Base-by-base conservation (phyloP, 2,329 filamentous ascomycete genomes). In the Penicillium crustosum region DNA sequence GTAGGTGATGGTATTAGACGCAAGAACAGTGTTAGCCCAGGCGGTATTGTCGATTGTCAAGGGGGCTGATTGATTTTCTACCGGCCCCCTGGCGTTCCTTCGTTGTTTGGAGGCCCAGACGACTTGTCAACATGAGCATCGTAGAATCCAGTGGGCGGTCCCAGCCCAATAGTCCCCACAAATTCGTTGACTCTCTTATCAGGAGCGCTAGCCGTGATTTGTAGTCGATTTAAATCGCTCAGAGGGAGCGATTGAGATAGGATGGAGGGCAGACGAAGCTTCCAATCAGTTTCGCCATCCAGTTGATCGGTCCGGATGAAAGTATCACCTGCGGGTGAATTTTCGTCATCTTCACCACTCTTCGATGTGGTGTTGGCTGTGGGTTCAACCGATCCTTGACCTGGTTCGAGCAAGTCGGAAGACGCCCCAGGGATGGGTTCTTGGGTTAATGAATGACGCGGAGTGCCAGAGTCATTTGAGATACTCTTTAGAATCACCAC, bases 221-320 rank as follows among this genome's bases (percentile, higher is more conserved):
- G 81, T 12, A 89, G 73, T 36, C 83, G 79, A 3, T 79, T 78
- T 53, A 96, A 87, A 64, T 96, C 90, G 45, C 85, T 84, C 1
- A 87, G 77, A 0, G 86, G 77, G 21, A 99, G 79, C n/a, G 80
- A 83, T 70, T 99, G 94, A 0, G 93, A 93, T 27, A 97, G 76
- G 0, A 90, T 86, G 13, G 92, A 94, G 1, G 94, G 92, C 36
- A 97, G 76, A 31, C 95, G 88, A 56, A 99, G 80, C 77, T 99
- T 99, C 95, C 94, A 99, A 71, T 99, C 94, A 0, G 94, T 99
- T 77, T 99, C 94, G 66, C 94, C 94, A 69, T 99, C 94, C 10
- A 99, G 82, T 72, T 99, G 94, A 74, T 99, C 94, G 2, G 95
- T 99, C 59, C 94, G 86, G 70, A 99, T 97, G 69, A 99, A 99